Percentiles rank a stretch among this genome's conserved stretches.
phyloP scores from a whole-genome alignment of 1,284 basidiomycete species.

The Athelia sp. region DNA sequence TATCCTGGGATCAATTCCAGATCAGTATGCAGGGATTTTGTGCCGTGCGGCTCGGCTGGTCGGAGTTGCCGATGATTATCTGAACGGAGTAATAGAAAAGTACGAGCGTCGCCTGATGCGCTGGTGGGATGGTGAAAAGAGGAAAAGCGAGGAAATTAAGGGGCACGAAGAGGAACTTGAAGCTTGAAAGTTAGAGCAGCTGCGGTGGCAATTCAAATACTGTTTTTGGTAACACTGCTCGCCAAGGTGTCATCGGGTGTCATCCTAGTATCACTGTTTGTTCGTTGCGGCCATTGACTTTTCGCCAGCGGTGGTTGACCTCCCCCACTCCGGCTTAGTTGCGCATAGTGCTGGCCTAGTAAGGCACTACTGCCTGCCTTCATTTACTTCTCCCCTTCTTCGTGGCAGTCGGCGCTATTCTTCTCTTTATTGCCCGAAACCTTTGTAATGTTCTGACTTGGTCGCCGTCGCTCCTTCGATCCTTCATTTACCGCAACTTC shows the following conservation, averaged over 20 bases:
- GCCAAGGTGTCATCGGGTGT: too few relatives aligned
- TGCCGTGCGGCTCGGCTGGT: slow-evolving; percentile 43
- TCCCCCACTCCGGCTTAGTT: background rate
- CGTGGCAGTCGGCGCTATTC: background rate
- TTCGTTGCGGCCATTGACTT: too few relatives aligned
- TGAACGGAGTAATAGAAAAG: slow-evolving; percentile 48
- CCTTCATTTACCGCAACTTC: background rate
- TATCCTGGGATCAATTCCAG: slow-evolving; percentile 48
- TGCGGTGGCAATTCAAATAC: too few relatives aligned
- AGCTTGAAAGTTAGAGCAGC: background rate
- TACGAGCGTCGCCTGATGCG: slow-evolving; percentile 55
- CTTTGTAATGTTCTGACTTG: background rate
- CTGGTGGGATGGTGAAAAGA: slow-evolving; percentile 36
- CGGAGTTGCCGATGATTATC: slow-evolving; percentile 43
- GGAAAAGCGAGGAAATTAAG: slow-evolving; percentile 10
- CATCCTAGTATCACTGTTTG: too few relatives aligned
- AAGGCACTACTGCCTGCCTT: too few relatives aligned
- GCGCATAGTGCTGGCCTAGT: too few relatives aligned
- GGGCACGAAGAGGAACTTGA: background rate
- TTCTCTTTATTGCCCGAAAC: background rate
- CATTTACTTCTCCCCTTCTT: background rate
- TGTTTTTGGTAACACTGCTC: too few relatives aligned
- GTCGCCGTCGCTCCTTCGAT: background rate
- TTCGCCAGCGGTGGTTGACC: too few relatives aligned
- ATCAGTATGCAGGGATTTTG: slow-evolving; percentile 44